A percentile compares a stretch with the other conserved stretches of the same genome.
Evolutionary conservation across 2,329 filamentous ascomycete genomes (phyloP).

Genomic region (Stemphylium lycopersici): DNA sequence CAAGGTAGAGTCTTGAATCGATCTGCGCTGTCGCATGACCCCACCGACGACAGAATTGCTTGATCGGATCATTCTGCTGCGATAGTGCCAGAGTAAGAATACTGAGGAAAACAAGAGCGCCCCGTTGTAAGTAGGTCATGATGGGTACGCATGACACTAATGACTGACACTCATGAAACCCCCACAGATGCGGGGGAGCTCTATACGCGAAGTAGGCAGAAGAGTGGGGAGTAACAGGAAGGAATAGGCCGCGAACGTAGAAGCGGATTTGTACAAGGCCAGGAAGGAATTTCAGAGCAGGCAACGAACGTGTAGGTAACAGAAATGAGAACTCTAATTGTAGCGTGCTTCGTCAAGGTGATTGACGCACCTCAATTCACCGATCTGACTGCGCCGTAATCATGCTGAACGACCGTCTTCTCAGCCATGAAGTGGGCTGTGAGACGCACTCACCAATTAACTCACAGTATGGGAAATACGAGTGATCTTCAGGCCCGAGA

Average conservation of each 20-base stretch:
- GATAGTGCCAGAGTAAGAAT: conserved; percentile 32
- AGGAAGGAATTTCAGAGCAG: conserved; percentile 24
- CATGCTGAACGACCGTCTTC: conserved; percentile 25
- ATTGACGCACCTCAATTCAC: conserved; percentile 22
- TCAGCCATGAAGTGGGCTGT: conserved; percentile 35
- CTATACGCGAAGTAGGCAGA: conserved; percentile 14
- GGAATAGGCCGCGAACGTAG: conserved; percentile 19
- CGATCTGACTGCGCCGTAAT: conserved; percentile 32
- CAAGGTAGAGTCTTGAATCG: conserved; percentile 65
- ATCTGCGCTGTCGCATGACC: conserved; percentile 67
- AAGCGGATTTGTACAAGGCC: conserved; percentile 37
- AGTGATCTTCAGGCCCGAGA: conserved; percentile 24
- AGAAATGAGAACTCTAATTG: conserved; percentile 24
- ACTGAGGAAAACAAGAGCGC: conserved; percentile 34
- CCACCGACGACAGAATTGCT: conserved; percentile 56
- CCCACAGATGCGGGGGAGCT: conserved; percentile 16
- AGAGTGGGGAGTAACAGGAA: conserved; percentile 15
- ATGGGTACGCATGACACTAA: conserved; percentile 34
- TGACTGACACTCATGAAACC: conserved; percentile 22
- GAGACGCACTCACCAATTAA: conserved; percentile 36
- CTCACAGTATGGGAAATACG: conserved; percentile 17
- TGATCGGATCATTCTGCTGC: conserved; percentile 59
- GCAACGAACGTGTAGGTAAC: conserved; percentile 24
- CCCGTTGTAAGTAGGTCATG: conserved; percentile 41
- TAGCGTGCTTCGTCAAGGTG: conserved; percentile 25